A percentile compares a stretch with the other conserved stretches of the same genome.
phyloP scores from a whole-genome alignment of 768 basidiomycete species.

The Neoboletus subvelutipes region DNA sequence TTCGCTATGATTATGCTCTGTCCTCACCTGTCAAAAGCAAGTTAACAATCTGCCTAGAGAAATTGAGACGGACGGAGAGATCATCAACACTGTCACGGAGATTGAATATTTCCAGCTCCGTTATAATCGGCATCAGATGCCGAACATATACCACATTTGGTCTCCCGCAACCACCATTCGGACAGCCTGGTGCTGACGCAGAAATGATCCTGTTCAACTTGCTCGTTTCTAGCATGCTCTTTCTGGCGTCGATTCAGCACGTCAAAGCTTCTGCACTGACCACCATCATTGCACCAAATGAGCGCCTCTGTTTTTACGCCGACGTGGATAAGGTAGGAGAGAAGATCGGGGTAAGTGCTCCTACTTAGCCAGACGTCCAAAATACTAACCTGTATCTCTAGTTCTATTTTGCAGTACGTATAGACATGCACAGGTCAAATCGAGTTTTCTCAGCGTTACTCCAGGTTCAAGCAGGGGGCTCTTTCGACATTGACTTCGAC shows the following conservation, averaged over 20 bases:
- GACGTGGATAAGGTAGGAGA: conserved; percentile 95
- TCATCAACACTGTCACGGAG: conserved; percentile 11
- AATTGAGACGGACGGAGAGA: not conserved
- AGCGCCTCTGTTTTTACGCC: conserved; percentile 89
- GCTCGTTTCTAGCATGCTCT: conserved; percentile 21
- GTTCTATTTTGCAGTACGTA: conserved; percentile 94
- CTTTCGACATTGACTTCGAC: conserved; percentile 94
- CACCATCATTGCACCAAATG: conserved; percentile 74
- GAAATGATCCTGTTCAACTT: conserved; percentile 25
- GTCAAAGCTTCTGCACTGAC: conserved; percentile 69
- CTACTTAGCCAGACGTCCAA: not conserved
- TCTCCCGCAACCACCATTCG: not conserved
- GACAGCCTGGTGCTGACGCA: not conserved
- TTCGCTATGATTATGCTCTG: not conserved
- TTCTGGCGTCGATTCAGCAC: conserved; percentile 34
- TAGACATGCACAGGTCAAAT: not conserved
- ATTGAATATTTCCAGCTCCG: conserved; percentile 18
- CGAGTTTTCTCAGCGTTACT: not conserved
- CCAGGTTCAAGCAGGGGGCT: conserved; percentile 94
- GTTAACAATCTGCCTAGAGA: conserved; percentile 2
- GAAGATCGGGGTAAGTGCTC: conserved; percentile 75
- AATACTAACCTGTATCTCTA: conserved; percentile 33
- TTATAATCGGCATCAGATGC: conserved; percentile 20
- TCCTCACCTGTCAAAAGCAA: conserved; percentile 20
- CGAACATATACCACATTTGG: conserved; percentile 11